Evolutionary conservation across 2,329 filamentous ascomycete species (phyloP).

Genomic region (Arthrobotrys entomopaga): DNA sequence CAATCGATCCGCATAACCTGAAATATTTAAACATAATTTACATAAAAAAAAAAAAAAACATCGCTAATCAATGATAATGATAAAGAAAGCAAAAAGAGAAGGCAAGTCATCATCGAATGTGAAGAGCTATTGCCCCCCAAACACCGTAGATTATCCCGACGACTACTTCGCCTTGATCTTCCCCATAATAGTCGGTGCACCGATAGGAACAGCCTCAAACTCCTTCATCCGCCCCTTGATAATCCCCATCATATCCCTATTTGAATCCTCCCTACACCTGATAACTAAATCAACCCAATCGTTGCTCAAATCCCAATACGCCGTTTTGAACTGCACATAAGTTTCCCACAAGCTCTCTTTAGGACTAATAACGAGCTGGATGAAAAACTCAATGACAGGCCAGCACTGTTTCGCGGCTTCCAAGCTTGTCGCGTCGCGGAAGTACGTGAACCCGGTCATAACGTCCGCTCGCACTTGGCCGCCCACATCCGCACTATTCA

Average conservation of each 20-base stretch:
- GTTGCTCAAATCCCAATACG: constrained; percentile 93
- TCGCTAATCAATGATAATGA: constrained; percentile 6
- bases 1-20: not conserved
- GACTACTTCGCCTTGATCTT: constrained; percentile 75
- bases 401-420: constrained; percentile 91
- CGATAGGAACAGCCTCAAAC: constrained; percentile 77
- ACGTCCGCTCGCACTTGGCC: constrained; percentile 70
- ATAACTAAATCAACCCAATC: constrained; percentile 95
- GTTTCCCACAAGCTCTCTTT: constrained; percentile 77
- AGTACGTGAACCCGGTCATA: constrained; percentile 88
- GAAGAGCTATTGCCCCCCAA: not conserved
- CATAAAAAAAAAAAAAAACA: not conserved
- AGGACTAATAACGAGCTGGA: constrained; percentile 79
- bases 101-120: not conserved
- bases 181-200: constrained; percentile 91
- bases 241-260: constrained; percentile 84
- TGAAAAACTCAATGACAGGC: constrained; percentile 86
- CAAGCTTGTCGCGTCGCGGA: constrained; percentile 75
- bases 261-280: constrained; percentile 89
- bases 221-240: constrained; percentile 91
- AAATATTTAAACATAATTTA: not conserved
- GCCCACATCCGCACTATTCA: constrained; percentile 71
- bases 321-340: constrained; percentile 83
- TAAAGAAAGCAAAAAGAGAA: not conserved
- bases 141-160: not conserved